phyloP scores from a whole-genome alignment of 2,329 filamentous ascomycete species.

The Venturia carpophila region DNA sequence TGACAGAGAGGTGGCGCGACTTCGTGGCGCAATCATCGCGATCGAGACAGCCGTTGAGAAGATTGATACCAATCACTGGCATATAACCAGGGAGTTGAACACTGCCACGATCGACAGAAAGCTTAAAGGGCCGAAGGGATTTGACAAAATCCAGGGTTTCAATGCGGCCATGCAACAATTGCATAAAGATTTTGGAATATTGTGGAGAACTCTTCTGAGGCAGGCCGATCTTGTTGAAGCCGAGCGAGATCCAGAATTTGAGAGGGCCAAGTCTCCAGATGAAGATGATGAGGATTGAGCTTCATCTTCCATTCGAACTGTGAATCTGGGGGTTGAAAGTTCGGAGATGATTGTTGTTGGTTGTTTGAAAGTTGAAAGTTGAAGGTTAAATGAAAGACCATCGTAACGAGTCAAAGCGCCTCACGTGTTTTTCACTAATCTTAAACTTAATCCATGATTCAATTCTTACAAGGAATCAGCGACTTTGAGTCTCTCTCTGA shows the following conservation, averaged over 20 bases:
- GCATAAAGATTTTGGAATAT: not conserved
- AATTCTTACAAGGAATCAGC: too few species aligned
- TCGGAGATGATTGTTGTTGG: too few species aligned
- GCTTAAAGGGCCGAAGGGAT: not conserved
- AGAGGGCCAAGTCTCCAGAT: not conserved
- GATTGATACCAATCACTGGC: not conserved
- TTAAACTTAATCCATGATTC: too few species aligned
- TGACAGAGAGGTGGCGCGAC: not conserved
- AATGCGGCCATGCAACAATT: not conserved
- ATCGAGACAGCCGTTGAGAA: not conserved
- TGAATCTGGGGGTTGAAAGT: too few species aligned
- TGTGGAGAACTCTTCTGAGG: not conserved
- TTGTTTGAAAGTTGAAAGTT: too few species aligned
- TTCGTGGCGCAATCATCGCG: not conserved
- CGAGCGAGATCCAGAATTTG: not conserved
- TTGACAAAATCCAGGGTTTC: not conserved
- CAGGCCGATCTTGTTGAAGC: not conserved
- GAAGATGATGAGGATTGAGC: not conserved
- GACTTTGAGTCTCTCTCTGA: too few species aligned
- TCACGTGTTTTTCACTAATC: too few species aligned
- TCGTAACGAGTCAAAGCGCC: too few species aligned
- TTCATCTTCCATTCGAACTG: too few species aligned
- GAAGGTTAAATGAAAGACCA: too few species aligned
- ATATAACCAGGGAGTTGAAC: not conserved
- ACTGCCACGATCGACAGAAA: not conserved